A percentile compares a stretch with the other conserved stretches of the same genome.
Conservation (phyloP, 1,284 basidiomycete genomes). For the Phylloboletellus chloephorus region DNA sequence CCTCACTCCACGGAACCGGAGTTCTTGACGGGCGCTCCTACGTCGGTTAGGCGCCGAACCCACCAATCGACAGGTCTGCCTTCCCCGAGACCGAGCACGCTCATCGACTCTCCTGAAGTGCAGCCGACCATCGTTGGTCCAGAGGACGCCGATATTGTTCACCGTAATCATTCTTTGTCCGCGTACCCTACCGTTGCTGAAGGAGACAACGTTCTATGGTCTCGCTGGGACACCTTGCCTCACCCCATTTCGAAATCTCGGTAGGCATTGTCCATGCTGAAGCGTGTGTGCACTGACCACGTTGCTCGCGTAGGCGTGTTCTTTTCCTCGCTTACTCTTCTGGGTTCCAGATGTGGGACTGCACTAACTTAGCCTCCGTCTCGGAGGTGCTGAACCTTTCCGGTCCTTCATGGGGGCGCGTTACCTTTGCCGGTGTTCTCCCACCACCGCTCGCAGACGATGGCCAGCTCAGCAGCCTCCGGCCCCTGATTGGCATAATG, state of each 20-base stretch:
- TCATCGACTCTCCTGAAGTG: constrained; percentile 16
- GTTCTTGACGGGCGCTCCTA: constrained; percentile 2
- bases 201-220: constrained; percentile 29
- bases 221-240: constrained; percentile 25
- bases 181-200: constrained; percentile 29
- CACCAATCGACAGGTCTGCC: constrained; percentile 9
- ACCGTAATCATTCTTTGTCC: constrained; percentile 14
- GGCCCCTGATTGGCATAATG: constrained; percentile 56
- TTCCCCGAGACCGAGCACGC: constrained; percentile 7
- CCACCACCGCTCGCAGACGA: constrained; percentile 30
- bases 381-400: constrained; percentile 32
- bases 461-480: constrained; percentile 32
- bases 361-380: constrained; percentile 50
- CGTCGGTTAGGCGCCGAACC: constrained; percentile 10
- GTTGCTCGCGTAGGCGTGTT: constrained; percentile 37
- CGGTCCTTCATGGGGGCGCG: constrained; percentile 31
- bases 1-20: constrained; percentile 15
- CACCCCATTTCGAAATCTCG: constrained; percentile 15
- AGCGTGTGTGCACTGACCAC: constrained; percentile 9
- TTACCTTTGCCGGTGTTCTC: constrained; percentile 44
- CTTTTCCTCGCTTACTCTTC: constrained; percentile 55
- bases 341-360: constrained; percentile 69
- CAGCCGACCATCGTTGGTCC: constrained; percentile 12
- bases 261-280: constrained; percentile 13
- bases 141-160: constrained; percentile 25